Evolutionary conservation across 140 eudicot genomes (phyloP).

Genomic region (Senecio squalidus): DNA sequence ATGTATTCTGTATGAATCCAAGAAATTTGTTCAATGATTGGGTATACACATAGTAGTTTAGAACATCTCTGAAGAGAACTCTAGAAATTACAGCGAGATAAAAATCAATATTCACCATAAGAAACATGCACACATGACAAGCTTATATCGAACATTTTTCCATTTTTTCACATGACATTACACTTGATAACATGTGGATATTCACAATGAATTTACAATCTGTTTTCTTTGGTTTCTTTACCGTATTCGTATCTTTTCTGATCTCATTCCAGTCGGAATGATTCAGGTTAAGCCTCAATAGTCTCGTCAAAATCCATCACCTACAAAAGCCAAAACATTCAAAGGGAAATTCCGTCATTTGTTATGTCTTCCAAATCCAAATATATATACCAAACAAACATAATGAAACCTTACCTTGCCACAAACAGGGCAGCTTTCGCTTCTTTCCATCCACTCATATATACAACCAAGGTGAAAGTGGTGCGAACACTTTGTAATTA

Average conservation of each 20-base stretch:
- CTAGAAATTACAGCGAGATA: neutral
- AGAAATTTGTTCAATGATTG: neutral
- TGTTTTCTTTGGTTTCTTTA: slow-evolving; percentile 20
- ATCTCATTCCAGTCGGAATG: slow-evolving; percentile 32
- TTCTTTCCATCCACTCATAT: slow-evolving; percentile 94
- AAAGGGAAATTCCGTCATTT: neutral
- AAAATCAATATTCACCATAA: slow-evolving; percentile 11
- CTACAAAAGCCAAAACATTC: slow-evolving; percentile 34
- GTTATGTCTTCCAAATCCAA: neutral
- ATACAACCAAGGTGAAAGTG: slow-evolving; percentile 96
- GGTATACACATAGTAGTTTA: neutral
- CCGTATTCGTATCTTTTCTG: slow-evolving; percentile 13
- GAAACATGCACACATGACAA: slow-evolving; percentile 20
- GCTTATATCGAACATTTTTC: slow-evolving; percentile 16
- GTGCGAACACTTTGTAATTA: slow-evolving; percentile 78
- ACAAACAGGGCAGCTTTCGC: slow-evolving; percentile 88
- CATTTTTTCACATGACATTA: slow-evolving; percentile 24
- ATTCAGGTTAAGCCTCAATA: slow-evolving; percentile 32
- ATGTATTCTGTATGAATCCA: neutral
- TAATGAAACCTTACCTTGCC: slow-evolving; percentile 62
- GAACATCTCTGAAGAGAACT: slow-evolving; percentile 9
- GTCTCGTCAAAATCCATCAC: slow-evolving; percentile 92
- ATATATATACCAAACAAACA: neutral
- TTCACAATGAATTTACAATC: slow-evolving; percentile 62
- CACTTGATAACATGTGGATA: slow-evolving; percentile 28